Conservation (phyloP, 306 rosid species). For the Cajanus cajan region DNA sequence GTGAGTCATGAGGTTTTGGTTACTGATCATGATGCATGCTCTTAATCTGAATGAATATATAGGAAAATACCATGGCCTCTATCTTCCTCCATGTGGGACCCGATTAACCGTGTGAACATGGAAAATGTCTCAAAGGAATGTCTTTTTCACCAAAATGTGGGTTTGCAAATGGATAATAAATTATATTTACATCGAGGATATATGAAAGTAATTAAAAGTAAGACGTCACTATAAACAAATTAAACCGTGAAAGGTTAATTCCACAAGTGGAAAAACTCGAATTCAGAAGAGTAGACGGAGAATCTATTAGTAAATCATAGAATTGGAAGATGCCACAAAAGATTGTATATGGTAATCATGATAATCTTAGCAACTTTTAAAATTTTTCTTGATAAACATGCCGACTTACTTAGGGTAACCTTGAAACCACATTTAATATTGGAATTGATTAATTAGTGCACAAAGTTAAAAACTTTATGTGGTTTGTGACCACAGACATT, state of each 20-base stretch:
- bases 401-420: slow-evolving; percentile 17
- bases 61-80: too few species aligned
- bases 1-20: too few species aligned
- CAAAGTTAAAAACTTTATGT: neutral
- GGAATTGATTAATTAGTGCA: too few species aligned
- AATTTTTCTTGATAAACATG: slow-evolving; percentile 5
- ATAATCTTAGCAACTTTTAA: neutral
- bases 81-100: too few species aligned
- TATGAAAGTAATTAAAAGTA: neutral
- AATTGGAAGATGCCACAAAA: neutral
- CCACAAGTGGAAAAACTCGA: neutral
- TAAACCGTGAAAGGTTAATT: neutral
- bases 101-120: too few species aligned
- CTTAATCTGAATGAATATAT: too few species aligned
- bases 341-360: neutral
- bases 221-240: neutral
- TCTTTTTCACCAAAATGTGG: too few species aligned
- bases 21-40: too few species aligned
- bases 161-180: neutral
- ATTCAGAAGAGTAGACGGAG: neutral
- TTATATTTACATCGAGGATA: neutral
- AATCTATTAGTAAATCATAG: neutral
- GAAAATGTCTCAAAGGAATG: too few species aligned
- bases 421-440: neutral
- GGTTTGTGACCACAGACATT: slow-evolving; percentile 7